Base-by-base conservation (phyloP, 2,329 filamentous ascomycete species). In the Dothistroma pini region DNA sequence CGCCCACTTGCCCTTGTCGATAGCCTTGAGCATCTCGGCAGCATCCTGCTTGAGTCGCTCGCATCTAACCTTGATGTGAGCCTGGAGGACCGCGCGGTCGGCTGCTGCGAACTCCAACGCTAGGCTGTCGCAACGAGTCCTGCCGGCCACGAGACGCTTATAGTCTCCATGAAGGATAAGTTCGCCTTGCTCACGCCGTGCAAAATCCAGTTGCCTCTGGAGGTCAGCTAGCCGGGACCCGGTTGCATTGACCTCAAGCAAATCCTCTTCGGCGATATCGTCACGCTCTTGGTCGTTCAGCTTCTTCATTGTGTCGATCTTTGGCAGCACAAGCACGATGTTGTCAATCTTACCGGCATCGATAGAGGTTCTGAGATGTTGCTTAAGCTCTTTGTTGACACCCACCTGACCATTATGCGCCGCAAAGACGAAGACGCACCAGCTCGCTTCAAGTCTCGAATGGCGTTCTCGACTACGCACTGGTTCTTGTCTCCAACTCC, bases 401-500 rank as follows among this genome's bases (percentile, higher is more conserved):
- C 50, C 9, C 12, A 61, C n/a, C 1, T 53, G 56, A 31, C 47
- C 44, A 32, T 56, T n/a, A 35, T 59, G 54, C 4, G 48, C 16
- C 4, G 54, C 19, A 25, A 66, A 56, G 29, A 64, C 25, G 4
- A 66, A 14, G 38, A 68, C 58, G 58, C 57, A 14, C 60, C 60
- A 6, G 60, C 56, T 21, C 11, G 22, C 57, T 59, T 65, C 44
- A 68, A 21, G 34, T 66, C 65, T 2, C 59, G 25, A 5, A 32
- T 55, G 1, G 68, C 63, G 14, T 59, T 56, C 14, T 61, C 53
- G 5, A 66, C 62, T 4, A 66, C 59, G n/a, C 44, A 31, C 9
- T 48, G 54, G 52, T 68, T 66, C 25, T 51, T 56, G 53, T 70
- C 68, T 9, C 54, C 47, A 10, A 63, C 51, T 11, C 68, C 68